These are phyloP conservation scores for Whalleya microplaca DNA, from an alignment of 2,329 filamentous ascomycete species.

Conservation along the genomic window DNA sequence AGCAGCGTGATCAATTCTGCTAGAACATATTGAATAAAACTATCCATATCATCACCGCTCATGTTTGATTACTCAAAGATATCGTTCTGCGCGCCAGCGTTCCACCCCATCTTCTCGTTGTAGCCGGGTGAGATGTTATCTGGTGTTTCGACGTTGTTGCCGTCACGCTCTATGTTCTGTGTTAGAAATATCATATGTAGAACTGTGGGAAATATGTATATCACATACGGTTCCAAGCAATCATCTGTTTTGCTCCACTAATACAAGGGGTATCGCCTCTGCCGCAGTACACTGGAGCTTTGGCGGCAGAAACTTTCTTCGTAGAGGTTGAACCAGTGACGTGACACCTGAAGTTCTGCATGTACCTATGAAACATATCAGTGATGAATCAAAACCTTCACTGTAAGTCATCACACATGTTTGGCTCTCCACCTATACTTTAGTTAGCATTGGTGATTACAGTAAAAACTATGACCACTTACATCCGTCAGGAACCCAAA, in stretches of 20 bases:
- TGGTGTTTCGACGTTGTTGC: conserved; percentile 38
- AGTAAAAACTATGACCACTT: not conserved
- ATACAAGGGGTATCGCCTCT: conserved; percentile 42
- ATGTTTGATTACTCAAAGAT: conserved; percentile 24
- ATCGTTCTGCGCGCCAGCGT: conserved; percentile 39
- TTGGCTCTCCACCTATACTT: conserved; percentile 15
- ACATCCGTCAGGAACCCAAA: conserved; percentile 26
- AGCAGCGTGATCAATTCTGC: not conserved
- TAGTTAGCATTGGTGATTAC: not conserved
- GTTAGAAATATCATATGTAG: not conserved
- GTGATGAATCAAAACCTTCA: not conserved
- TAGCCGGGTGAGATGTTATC: conserved; percentile 37
- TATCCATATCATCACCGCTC: not conserved
- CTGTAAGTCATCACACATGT: conserved; percentile 9
- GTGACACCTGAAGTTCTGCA: conserved; percentile 54
- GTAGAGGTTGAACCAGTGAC: conserved; percentile 48
- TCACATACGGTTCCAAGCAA: conserved; percentile 48
- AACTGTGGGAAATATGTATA: not conserved
- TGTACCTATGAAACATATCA: conserved; percentile 36
- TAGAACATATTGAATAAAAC: not conserved
- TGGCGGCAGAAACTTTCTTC: conserved; percentile 44
- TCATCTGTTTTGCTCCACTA: conserved; percentile 54
- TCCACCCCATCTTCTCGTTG: conserved; percentile 40
- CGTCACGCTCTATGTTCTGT: conserved; percentile 32
- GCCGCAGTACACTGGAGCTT: conserved; percentile 47